A percentile compares a stretch with the other conserved stretches of the same genome.
These are phyloP conservation scores for Teratosphaeriaceae sp. DNA, from an alignment of 2,329 filamentous ascomycete genomes.

Conservation along the genomic window DNA sequence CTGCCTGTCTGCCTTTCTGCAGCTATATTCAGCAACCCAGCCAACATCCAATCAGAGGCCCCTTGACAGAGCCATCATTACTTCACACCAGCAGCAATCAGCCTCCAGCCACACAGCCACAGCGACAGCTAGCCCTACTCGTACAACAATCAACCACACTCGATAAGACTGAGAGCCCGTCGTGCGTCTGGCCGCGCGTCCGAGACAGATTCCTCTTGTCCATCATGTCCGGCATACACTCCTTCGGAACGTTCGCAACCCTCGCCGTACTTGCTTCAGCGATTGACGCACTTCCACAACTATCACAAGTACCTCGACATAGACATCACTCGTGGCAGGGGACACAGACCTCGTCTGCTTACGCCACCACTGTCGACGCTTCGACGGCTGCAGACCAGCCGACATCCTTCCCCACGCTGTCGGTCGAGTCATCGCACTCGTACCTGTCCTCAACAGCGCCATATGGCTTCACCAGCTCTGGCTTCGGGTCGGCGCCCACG, in stretches of 20 bases:
- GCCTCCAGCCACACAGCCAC: background rate
- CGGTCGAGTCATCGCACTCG: background rate
- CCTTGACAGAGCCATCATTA: background rate
- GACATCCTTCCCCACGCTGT: background rate
- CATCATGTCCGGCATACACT: background rate
- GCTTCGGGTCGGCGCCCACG: background rate
- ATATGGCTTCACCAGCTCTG: background rate
- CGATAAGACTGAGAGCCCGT: background rate
- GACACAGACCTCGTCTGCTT: background rate
- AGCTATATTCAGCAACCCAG: too few species aligned
- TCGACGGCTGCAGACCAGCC: background rate
- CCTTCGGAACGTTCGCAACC: background rate
- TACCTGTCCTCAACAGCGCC: background rate
- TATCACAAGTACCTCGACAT: too few species aligned
- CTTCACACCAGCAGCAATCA: background rate
- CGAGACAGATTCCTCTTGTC: background rate
- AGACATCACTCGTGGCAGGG: background rate
- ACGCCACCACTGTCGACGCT: background rate
- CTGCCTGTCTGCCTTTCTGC: too few species aligned
- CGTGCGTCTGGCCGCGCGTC: background rate
- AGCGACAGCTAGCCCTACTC: too few species aligned
- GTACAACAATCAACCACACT: too few species aligned
- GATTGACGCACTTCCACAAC: background rate
- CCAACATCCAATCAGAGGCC: too few species aligned
- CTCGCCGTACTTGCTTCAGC: background rate